Conservation (phyloP, 441 rosid species). For the Erodium texanum region DNA sequence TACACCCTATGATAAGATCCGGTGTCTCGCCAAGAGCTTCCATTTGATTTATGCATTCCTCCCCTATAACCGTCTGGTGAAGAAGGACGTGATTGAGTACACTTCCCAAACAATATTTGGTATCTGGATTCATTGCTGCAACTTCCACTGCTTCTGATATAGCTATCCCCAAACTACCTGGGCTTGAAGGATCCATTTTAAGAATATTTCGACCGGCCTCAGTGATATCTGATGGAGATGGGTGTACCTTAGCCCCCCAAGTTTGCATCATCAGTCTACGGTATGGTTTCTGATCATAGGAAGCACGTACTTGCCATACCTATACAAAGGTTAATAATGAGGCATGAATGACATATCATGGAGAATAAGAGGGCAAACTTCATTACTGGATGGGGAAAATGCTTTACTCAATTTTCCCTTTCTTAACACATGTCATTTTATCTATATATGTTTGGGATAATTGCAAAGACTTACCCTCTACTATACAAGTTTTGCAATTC, state of each 20-base stretch:
- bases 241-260: slow-evolving; percentile 93
- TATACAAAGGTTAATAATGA: slow-evolving; percentile 13
- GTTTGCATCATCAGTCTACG: slow-evolving; percentile 94
- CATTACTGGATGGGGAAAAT: background rate
- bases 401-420: too few species aligned
- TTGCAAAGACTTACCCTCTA: too few species aligned
- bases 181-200: slow-evolving; percentile 51
- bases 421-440: too few species aligned
- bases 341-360: background rate
- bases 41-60: slow-evolving; percentile 84
- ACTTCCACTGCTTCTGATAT: slow-evolving; percentile 93
- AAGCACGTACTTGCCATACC: slow-evolving; percentile 98
- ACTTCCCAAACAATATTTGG: slow-evolving; percentile 84
- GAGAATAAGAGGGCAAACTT: background rate
- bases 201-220: slow-evolving; percentile 60
- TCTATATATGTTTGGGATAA: too few species aligned
- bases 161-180: slow-evolving; percentile 91
- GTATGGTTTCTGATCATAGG: slow-evolving; percentile 84
- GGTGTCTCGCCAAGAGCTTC: slow-evolving; percentile 73
- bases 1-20: slow-evolving; percentile 82
- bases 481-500: too few species aligned
- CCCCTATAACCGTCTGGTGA: slow-evolving; percentile 87
- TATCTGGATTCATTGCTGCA: slow-evolving; percentile 55
- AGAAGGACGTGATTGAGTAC: slow-evolving; percentile 84
- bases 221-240: slow-evolving; percentile 70